phyloP scores from a whole-genome alignment of 2,329 filamentous ascomycete genomes.

The Phoma sp. region DNA sequence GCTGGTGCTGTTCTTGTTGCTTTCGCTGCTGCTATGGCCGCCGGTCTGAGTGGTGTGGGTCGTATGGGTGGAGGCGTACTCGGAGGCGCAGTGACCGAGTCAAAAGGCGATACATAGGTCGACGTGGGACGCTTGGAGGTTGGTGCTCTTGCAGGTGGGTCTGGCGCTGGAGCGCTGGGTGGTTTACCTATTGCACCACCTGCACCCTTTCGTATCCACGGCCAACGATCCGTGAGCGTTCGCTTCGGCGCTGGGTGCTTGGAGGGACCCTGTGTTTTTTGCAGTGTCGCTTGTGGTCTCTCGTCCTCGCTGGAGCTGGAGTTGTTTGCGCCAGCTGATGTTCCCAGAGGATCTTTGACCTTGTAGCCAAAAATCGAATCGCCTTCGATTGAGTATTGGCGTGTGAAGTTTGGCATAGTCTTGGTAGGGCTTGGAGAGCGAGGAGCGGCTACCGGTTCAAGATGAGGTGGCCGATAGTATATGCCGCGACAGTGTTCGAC shows the following conservation, averaged over 20 bases:
- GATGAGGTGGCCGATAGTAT: slow-evolving; percentile 20
- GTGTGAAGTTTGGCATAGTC: slow-evolving; percentile 28
- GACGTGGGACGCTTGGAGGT: background rate
- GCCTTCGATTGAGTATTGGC: slow-evolving; percentile 27
- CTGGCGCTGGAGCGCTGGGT: slow-evolving; percentile 11
- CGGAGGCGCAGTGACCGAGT: slow-evolving; percentile 8
- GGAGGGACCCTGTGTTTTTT: background rate
- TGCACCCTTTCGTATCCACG: slow-evolving; percentile 28
- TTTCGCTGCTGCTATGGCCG: background rate
- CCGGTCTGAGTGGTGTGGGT: slow-evolving; percentile 8
- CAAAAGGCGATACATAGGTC: slow-evolving; percentile 22
- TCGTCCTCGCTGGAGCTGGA: slow-evolving; percentile 15
- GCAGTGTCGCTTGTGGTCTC: slow-evolving; percentile 4
- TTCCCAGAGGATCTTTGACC: slow-evolving; percentile 20
- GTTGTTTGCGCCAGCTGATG: slow-evolving; percentile 17
- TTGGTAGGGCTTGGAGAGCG: slow-evolving; percentile 31
- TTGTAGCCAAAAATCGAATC: slow-evolving; percentile 34
- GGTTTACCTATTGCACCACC: slow-evolving; percentile 18
- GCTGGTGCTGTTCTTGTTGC: background rate
- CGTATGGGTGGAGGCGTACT: background rate
- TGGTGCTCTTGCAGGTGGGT: slow-evolving; percentile 1
- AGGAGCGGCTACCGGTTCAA: slow-evolving; percentile 12
- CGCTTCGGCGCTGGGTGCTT: slow-evolving; percentile 17
- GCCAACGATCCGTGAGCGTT: slow-evolving; percentile 26
- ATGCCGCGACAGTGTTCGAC: slow-evolving; percentile 3